Percentiles rank a stretch among this genome's conserved stretches.
phyloP scores from a whole-genome alignment of 139 green algal genomes.

The Volvox africanus region DNA sequence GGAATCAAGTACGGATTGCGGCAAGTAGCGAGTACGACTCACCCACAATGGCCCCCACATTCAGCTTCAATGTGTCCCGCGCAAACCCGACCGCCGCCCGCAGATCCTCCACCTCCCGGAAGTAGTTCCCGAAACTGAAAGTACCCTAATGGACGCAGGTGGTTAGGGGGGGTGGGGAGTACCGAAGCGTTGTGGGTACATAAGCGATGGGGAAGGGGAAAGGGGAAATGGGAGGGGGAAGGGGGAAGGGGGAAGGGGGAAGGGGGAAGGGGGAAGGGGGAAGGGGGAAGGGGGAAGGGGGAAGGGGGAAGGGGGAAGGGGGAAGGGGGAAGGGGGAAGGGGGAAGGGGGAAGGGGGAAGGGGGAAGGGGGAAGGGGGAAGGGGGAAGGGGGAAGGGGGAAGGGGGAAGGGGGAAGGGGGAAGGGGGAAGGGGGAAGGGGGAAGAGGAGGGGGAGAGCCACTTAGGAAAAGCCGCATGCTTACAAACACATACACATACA shows the following conservation, averaged over 20 bases:
- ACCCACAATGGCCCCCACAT: conserved; percentile 57
- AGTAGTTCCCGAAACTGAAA: conserved; percentile 75
- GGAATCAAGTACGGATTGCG: too few species aligned
- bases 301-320: too few species aligned
- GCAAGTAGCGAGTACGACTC: neutral
- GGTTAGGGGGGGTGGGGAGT: neutral
- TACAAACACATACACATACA: too few species aligned
- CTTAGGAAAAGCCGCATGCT: neutral
- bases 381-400: too few species aligned
- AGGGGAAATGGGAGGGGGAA: too few species aligned
- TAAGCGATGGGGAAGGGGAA: neutral
- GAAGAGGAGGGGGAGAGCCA: neutral
- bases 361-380: too few species aligned
- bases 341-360: too few species aligned
- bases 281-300: too few species aligned
- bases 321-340: neutral
- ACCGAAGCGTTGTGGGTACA: too few species aligned
- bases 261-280: neutral
- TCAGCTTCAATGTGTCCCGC: conserved; percentile 26
- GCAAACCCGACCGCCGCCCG: conserved; percentile 56
- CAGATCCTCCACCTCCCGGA: conserved; percentile 67
- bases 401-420: too few species aligned
- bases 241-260: too few species aligned
- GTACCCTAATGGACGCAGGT: conserved; percentile 43
- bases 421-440: too few species aligned